phyloP scores from a whole-genome alignment of 352 stramenopile species.

The Phytophthora vignae region DNA sequence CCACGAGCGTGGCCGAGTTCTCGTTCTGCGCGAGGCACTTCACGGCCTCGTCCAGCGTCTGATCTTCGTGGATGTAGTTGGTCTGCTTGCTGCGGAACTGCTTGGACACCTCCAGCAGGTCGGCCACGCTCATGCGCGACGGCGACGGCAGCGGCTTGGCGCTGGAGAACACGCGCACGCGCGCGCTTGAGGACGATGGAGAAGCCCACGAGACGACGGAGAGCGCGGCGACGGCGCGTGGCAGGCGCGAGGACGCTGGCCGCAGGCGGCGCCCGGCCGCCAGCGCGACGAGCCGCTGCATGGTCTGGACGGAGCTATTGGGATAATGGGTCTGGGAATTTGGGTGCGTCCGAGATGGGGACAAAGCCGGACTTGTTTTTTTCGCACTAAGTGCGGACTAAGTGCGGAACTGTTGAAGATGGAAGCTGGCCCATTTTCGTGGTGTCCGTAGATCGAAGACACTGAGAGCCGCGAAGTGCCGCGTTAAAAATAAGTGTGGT shows the following conservation, averaged over 20 bases:
- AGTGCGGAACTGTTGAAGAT: too few relatives aligned
- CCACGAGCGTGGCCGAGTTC: conserved; percentile 81
- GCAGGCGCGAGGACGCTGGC: not conserved
- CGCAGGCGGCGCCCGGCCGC: not conserved
- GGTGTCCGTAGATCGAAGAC: too few relatives aligned
- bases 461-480: too few relatives aligned
- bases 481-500: too few relatives aligned
- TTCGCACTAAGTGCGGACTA: not conserved
- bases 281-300: not conserved
- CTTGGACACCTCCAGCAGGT: conserved; percentile 75
- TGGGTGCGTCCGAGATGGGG: not conserved
- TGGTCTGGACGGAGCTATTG: not conserved
- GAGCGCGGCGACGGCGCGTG: too few relatives aligned
- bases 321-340: not conserved
- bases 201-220: not conserved
- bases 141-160: conserved; percentile 42
- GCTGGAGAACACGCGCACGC: conserved; percentile 18
- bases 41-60: conserved; percentile 75
- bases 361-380: not conserved
- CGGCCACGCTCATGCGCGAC: conserved; percentile 65
- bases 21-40: conserved; percentile 71
- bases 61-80: conserved; percentile 70
- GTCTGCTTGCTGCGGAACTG: conserved; percentile 81
- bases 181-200: too few relatives aligned
- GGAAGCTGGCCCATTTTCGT: too few relatives aligned